Evolutionary conservation across 768 basidiomycete genomes (phyloP), one percentile per base, ranked within the genome.

Genomic region (Mycena crocata): DNA sequence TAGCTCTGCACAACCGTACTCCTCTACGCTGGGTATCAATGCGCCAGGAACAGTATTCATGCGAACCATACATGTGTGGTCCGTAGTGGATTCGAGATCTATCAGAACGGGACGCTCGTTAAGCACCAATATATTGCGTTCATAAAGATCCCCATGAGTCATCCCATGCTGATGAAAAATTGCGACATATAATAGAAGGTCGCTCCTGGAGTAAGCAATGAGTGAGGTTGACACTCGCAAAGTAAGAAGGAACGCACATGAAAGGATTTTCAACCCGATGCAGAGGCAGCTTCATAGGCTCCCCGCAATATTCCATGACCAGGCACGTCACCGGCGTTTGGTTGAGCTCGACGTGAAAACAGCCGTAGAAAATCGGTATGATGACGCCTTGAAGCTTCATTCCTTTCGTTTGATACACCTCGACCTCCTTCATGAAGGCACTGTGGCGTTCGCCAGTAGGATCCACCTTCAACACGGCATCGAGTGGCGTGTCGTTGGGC

Each of bases 381-480:
- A 54, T 24, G 35, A 14, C 34, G 34, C 52, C 52, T 15, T 39
- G 35, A 3, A 54, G 23, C 6, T 54, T 23, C 19, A 15, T n/a
- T n/a, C 3, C 52, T 10, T 3, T 3, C 3, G 3, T 17, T 37
- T 35, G 21, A 21, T 54, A 54, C 17, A 10, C 52, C 19, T n/a
- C 23, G 6, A 35, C 52, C 24, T 54, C 52, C 3, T 34, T n/a
- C 6, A 54, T 23, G 23, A 54, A 39, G 5, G 12, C 52, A 19
- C 23, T 9, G 3, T 39, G 7, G 4, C 52, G 32, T 10, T 31
- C 3, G 5, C 52, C 52, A 24, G 32, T 35, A 7, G 9, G 35
- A 26, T 54, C 52, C 4, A 54, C 24, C 52, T 54, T 54, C 52
- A 54, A 17, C 34, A 54, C 52, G 9, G 35, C 52, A 34, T 54